These are phyloP conservation scores for Plasmopara muralis DNA, from an alignment of 352 stramenopile genomes.

Conservation along the genomic window DNA sequence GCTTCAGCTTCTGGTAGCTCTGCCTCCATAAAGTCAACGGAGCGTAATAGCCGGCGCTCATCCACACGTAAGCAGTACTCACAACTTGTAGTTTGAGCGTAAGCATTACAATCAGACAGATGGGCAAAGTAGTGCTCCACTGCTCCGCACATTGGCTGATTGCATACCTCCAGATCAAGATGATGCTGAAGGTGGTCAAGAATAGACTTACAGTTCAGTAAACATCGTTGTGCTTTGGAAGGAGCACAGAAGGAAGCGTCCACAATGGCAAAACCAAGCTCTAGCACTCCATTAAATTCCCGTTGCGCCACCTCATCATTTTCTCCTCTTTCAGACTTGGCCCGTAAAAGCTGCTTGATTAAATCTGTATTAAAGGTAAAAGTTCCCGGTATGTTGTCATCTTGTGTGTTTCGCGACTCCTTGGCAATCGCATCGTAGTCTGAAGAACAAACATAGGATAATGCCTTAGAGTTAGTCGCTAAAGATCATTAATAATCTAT, in stretches of 20 bases:
- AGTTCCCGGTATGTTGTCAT: conserved; percentile 16
- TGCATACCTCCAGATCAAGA: conserved; percentile 46
- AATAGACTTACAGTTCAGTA: conserved; percentile 50
- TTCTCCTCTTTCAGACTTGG: conserved; percentile 14
- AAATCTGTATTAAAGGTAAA: conserved; percentile 19
- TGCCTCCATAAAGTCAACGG: conserved; percentile 41
- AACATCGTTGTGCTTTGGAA: conserved; percentile 38
- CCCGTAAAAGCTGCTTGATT: conserved; percentile 29
- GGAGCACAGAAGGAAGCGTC: conserved; percentile 54
- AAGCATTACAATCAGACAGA: conserved; percentile 40
- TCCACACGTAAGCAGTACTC: conserved; percentile 55
- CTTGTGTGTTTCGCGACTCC: conserved; percentile 4
- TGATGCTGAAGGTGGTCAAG: conserved; percentile 57
- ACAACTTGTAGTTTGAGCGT: conserved; percentile 24
- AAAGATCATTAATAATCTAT: too few species aligned
- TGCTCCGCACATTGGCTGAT: conserved; percentile 40
- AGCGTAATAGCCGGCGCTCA: conserved; percentile 40
- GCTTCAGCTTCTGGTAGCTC: conserved; percentile 46
- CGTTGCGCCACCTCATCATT: conserved; percentile 13
- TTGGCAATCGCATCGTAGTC: background rate
- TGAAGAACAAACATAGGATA: too few species aligned
- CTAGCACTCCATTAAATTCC: conserved; percentile 36
- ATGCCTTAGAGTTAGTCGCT: too few species aligned
- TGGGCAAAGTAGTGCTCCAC: conserved; percentile 61
- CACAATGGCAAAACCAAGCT: conserved; percentile 47